These are phyloP conservation scores for Isoetes taiwanensis DNA, from an alignment of 75 land plant genomes.

Conservation along the genomic window DNA sequence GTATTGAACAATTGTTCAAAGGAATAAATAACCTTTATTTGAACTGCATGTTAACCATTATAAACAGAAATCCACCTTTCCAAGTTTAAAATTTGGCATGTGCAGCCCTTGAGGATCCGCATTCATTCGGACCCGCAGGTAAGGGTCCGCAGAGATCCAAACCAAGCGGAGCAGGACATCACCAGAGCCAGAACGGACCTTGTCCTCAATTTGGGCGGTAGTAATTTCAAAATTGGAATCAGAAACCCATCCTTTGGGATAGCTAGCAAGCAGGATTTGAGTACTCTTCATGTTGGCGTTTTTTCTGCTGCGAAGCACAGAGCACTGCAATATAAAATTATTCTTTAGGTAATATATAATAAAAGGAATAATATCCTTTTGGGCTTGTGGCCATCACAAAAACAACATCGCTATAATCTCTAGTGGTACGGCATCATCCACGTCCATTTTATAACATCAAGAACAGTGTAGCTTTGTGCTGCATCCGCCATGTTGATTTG, in stretches of 20 bases:
- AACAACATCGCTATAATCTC: too few relatives aligned
- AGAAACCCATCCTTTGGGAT: neutral
- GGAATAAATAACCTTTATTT: neutral
- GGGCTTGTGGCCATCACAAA: too few relatives aligned
- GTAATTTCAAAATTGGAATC: neutral
- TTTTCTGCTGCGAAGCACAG: too few relatives aligned
- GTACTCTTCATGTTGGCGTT: too few relatives aligned
- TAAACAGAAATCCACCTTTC: neutral
- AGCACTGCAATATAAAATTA: too few relatives aligned
- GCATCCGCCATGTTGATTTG: too few relatives aligned
- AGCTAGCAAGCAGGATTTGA: neutral
- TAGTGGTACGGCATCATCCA: too few relatives aligned
- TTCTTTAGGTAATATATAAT: too few relatives aligned
- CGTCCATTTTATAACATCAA: too few relatives aligned
- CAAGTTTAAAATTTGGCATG: neutral
- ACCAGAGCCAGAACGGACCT: neutral
- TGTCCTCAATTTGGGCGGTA: neutral
- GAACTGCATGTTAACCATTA: neutral
- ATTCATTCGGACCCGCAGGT: neutral
- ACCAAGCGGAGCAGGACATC: neutral
- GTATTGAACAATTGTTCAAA: neutral
- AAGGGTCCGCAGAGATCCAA: conserved; percentile 1
- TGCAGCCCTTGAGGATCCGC: too few relatives aligned
- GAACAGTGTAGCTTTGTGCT: too few relatives aligned
- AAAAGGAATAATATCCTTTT: too few relatives aligned